Evolutionary conservation across 176 grass and related monocot genomes (phyloP).

Genomic region (Carex cristatella): DNA sequence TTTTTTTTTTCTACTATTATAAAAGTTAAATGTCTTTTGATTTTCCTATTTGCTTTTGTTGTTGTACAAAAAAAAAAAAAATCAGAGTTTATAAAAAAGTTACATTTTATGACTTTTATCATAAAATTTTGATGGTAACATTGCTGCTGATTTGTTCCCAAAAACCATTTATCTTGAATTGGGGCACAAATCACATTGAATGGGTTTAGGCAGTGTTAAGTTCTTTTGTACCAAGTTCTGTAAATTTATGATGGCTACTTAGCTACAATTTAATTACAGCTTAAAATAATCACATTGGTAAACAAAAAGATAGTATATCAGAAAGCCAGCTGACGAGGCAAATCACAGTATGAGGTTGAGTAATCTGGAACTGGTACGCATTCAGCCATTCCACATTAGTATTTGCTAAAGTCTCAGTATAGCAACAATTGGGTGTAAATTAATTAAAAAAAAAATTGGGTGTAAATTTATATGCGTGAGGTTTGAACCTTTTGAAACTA

Average conservation of each 20-base stretch:
- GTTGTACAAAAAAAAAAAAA: background rate
- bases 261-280: too few relatives aligned
- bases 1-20: too few relatives aligned
- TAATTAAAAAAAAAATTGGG: background rate
- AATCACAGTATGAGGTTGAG: background rate
- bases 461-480: background rate
- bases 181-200: background rate
- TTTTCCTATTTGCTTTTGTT: background rate
- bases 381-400: background rate
- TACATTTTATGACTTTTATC: background rate
- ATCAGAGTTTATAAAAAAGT: background rate
- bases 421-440: background rate
- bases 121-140: background rate
- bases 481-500: background rate
- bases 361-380: background rate
- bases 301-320: background rate
- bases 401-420: background rate
- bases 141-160: background rate
- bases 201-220: background rate
- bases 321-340: background rate
- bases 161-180: background rate
- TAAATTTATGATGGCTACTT: background rate
- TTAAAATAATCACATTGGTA: background rate
- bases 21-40: background rate
- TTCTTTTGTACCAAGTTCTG: background rate